A percentile compares a stretch with the other conserved stretches of the same genome.
Conservation (phyloP, 2,329 filamentous ascomycete genomes). For the Pseudogymnoascus sp. region DNA sequence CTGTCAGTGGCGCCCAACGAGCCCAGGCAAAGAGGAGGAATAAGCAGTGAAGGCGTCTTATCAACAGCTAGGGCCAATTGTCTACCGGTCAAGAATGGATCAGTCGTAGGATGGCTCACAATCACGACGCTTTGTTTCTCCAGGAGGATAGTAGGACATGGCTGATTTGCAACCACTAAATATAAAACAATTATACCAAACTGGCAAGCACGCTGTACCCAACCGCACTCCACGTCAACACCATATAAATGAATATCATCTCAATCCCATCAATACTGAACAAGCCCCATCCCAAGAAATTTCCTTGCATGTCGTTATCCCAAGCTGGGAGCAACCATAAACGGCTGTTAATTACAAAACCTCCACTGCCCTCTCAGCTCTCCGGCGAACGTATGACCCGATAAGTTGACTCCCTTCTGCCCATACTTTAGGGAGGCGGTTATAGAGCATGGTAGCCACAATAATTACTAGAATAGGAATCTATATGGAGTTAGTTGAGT, state of each 20-base stretch:
- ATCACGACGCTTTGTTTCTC: neutral
- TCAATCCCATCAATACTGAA: slow-evolving; percentile 5
- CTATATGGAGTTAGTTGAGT: slow-evolving; percentile 28
- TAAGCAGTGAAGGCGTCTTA: neutral
- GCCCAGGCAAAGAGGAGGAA: slow-evolving; percentile 1
- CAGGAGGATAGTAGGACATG: neutral
- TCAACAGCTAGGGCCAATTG: neutral
- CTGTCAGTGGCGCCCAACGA: slow-evolving; percentile 53
- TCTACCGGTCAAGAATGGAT: neutral
- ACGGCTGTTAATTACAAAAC: neutral
- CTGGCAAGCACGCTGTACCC: slow-evolving; percentile 8
- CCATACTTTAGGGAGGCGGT: slow-evolving; percentile 42
- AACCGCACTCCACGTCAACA: neutral
- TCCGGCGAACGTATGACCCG: slow-evolving; percentile 18
- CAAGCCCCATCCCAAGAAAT: neutral
- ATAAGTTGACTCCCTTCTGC: slow-evolving; percentile 18
- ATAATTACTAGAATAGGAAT: slow-evolving; percentile 45
- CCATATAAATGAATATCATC: neutral
- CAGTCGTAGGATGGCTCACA: neutral
- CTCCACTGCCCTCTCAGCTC: slow-evolving; percentile 24
- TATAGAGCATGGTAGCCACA: slow-evolving; percentile 44
- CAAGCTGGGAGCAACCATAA: neutral
- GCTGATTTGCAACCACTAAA: slow-evolving; percentile 1
- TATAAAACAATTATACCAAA: slow-evolving; percentile 5
- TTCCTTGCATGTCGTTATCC: neutral